Evolutionary conservation across 2,329 filamentous ascomycete species (phyloP).

Genomic region (Hortaea sp.): DNA sequence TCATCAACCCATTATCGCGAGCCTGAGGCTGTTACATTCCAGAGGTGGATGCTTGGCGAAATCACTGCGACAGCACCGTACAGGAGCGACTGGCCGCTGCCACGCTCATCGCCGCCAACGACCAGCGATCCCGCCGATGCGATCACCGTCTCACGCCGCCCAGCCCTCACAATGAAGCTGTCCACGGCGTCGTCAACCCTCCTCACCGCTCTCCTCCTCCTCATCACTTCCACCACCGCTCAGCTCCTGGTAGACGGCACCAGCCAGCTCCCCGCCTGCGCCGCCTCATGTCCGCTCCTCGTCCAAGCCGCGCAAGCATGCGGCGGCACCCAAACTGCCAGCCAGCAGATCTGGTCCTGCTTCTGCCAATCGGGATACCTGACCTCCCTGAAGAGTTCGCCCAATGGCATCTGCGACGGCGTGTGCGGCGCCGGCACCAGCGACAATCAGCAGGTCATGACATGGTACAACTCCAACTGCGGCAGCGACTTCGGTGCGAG

Average conservation of each 20-base stretch:
- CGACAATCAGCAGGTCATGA: constrained; percentile 50
- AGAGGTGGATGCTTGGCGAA: no score
- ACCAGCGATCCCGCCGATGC: no score
- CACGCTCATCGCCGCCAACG: no score
- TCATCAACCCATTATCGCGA: no score
- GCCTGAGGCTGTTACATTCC: no score
- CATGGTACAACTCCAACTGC: constrained; percentile 64
- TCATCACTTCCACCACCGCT: constrained; percentile 10
- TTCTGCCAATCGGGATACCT: constrained; percentile 61
- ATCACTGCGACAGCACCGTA: no score
- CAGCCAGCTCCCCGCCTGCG: constrained; percentile 27
- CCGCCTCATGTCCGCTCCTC: constrained; percentile 24
- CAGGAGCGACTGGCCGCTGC: no score
- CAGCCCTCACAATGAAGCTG: background rate
- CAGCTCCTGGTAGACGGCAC: constrained; percentile 24
- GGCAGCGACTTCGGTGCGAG: constrained; percentile 32
- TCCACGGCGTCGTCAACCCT: background rate
- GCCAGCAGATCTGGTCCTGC: constrained; percentile 51
- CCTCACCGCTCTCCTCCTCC: background rate
- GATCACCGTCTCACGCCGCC: background rate
- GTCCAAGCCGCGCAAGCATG: constrained; percentile 61
- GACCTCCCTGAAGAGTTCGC: constrained; percentile 45
- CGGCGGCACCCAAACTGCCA: constrained; percentile 40
- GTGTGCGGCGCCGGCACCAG: constrained; percentile 30
- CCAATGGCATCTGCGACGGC: constrained; percentile 46